phyloP scores from a whole-genome alignment of 345 rosid species.

The Linum tenue region DNA sequence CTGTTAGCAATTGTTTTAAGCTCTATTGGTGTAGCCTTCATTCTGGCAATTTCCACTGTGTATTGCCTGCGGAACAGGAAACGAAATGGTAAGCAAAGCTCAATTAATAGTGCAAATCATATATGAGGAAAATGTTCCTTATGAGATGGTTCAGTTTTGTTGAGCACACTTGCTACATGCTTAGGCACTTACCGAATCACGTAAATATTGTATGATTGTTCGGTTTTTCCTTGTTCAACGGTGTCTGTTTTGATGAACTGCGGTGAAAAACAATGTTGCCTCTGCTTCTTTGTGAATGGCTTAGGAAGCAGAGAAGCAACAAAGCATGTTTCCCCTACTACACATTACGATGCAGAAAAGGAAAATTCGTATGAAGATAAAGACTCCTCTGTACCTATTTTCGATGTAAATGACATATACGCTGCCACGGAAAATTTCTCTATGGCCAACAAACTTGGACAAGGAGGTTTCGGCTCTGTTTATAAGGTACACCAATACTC shows the following conservation, averaged over 20 bases:
- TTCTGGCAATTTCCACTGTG: slow-evolving; percentile 11
- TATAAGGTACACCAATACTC: too few relatives aligned
- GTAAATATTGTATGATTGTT: too few relatives aligned
- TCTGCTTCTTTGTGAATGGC: too few relatives aligned
- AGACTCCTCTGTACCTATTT: slow-evolving; percentile 13
- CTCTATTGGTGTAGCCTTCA: slow-evolving; percentile 9
- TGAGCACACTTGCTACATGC: too few relatives aligned
- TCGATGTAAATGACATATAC: slow-evolving; percentile 13
- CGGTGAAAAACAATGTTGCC: too few relatives aligned
- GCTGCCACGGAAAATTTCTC: slow-evolving; percentile 16
- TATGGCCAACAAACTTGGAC: slow-evolving; percentile 26
- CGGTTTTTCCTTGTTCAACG: too few relatives aligned
- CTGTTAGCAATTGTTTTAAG: slow-evolving; percentile 13
- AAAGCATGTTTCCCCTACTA: background rate
- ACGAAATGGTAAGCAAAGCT: slow-evolving; percentile 1
- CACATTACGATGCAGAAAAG: background rate
- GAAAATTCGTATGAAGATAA: background rate
- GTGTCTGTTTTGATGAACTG: too few relatives aligned
- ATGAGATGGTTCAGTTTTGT: too few relatives aligned
- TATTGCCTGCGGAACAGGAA: slow-evolving; percentile 20
- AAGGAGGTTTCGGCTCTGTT: background rate
- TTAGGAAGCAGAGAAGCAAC: slow-evolving; percentile 2
- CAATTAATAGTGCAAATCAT: too few relatives aligned
- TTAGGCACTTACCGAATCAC: too few relatives aligned
- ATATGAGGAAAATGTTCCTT: too few relatives aligned